Conservation (phyloP, 2,329 filamentous ascomycete species). For the Lecanicillium sp. region DNA sequence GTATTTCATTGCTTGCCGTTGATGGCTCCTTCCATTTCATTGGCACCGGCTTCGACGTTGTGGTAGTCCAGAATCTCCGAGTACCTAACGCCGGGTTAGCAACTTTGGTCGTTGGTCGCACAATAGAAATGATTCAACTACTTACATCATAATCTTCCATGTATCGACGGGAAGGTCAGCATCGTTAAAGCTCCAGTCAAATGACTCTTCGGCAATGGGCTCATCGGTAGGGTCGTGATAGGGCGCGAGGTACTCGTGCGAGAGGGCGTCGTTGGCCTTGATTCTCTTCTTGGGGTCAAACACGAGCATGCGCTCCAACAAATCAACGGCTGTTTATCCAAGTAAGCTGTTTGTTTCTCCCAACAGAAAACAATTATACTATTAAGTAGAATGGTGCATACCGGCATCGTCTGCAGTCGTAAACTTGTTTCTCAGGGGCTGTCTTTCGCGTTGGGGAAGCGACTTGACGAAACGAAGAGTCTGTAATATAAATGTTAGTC, state of each 20-base stretch:
- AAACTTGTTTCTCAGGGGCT: constrained; percentile 82
- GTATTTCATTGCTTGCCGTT: constrained; percentile 22
- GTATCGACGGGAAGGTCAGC: constrained; percentile 94
- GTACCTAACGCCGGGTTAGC: constrained; percentile 55
- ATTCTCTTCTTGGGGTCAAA: constrained; percentile 97
- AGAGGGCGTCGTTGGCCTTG: constrained; percentile 75
- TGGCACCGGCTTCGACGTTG: constrained; percentile 63
- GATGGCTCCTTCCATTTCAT: constrained; percentile 13
- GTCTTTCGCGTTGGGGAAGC: constrained; percentile 85
- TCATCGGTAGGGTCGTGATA: constrained; percentile 98
- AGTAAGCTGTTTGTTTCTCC: neutral
- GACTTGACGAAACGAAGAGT: constrained; percentile 97
- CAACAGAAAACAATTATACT: neutral
- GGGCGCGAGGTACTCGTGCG: constrained; percentile 87
- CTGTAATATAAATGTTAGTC: constrained; percentile 34
- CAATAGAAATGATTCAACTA: constrained; percentile 8
- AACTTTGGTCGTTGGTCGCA: neutral
- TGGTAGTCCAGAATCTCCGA: constrained; percentile 98
- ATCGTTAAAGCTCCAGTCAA: constrained; percentile 99
- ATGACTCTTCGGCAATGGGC: constrained; percentile 91
- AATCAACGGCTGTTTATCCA: constrained; percentile 66
- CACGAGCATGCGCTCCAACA: constrained; percentile 93
- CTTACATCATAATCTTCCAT: constrained; percentile 99
- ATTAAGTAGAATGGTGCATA: too few relatives aligned
- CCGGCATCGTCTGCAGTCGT: constrained; percentile 84